Base-by-base conservation (phyloP, 805 yeast species). In the Blastobotrys attinorum region DNA sequence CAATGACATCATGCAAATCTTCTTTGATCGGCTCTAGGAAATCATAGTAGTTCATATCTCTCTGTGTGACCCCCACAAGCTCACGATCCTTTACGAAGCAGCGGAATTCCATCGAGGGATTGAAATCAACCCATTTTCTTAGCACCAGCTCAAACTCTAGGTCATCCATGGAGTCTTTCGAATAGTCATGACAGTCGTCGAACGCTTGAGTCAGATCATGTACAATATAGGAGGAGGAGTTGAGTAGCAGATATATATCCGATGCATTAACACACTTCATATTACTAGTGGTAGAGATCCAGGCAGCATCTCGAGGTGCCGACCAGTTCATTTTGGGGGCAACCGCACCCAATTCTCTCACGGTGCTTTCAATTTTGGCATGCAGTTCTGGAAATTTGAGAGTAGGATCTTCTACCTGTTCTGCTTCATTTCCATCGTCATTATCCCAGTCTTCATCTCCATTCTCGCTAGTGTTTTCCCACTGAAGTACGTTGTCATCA, bases 291-390 rank as follows among this genome's bases (percentile, higher is more conserved):
- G 92, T 73, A 55, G 83, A 65, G 17, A 92, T 90, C 98, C 97
- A 92, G 0, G 80, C 75, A 1, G 97, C 85, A 64, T 92, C 99
- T 57, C 80, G 81, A 1, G 99, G 98, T 1, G 96, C 83, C 0
- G 97, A 87, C 98, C 98, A 92, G 67, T 92, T 92, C 53, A 90
- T 66, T 57, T 92, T 92, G 1, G 97, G 97, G 1, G 86, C 72
- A 2, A 88, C 86, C 0, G 83, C 82, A 39, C 73, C 58, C 8
- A 66, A 65, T 35, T 70, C 66, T 2, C 51, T 47, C 11, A 92
- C 73, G 0, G 69, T 57, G 0, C 53, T 46, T 29, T 65, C 64
- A 15, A 90, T 68, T 35, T 67, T 53, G 0, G 65, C 53, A 56
- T 89, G 94, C 17, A 88, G 65, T 0, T 75, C 80, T 7, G 68